Conservation (phyloP, 139 green algal genomes). For the Micromonas commoda region DNA sequence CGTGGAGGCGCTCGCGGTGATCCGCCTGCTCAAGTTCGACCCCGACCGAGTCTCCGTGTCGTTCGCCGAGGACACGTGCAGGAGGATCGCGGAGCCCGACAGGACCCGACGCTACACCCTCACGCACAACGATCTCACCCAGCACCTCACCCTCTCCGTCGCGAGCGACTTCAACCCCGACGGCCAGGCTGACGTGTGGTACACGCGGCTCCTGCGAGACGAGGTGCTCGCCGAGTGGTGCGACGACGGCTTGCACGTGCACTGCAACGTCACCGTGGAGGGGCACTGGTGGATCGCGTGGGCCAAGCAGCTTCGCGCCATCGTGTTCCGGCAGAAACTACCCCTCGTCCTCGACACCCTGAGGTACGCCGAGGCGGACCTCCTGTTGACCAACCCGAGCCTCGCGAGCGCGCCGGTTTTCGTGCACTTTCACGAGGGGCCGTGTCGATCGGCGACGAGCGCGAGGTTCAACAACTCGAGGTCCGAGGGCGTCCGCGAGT, state of each 20-base stretch:
- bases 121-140: conserved; percentile 87
- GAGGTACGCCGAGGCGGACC: conserved; percentile 18
- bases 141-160: conserved; percentile 68
- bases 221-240: conserved; percentile 79
- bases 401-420: conserved; percentile 7
- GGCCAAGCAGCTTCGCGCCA: conserved; percentile 56
- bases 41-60: conserved; percentile 18
- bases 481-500: not conserved
- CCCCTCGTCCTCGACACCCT: conserved; percentile 53
- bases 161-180: conserved; percentile 66
- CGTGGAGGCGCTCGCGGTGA: too few relatives aligned
- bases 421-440: conserved; percentile 21
- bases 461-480: not conserved
- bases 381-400: conserved; percentile 2
- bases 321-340: conserved; percentile 84
- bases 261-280: conserved; percentile 79
- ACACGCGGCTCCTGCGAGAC: conserved; percentile 65
- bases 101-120: conserved; percentile 66
- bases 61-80: not conserved
- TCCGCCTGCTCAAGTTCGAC: conserved; percentile 19
- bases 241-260: conserved; percentile 61
- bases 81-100: not conserved
- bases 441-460: not conserved
- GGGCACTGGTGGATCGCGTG: conserved; percentile 69
- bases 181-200: conserved; percentile 32